A percentile compares a stretch with the other conserved stretches of the same genome.
Conservation (phyloP, 2,329 filamentous ascomycete genomes). For the Keithomyces neogunnii region DNA sequence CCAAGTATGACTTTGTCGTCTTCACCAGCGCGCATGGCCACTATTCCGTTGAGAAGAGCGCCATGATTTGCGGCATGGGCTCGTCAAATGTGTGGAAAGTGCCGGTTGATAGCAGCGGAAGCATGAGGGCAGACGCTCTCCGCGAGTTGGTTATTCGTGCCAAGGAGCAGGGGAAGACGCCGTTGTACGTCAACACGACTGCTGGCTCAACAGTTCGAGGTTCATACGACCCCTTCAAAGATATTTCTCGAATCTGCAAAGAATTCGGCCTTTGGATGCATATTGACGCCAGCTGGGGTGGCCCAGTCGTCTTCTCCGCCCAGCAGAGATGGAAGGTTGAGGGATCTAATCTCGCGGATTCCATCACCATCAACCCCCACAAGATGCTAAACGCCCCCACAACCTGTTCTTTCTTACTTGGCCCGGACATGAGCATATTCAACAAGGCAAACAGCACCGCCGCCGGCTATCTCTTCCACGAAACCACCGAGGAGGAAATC, state of each 20-base stretch:
- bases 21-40: conserved; percentile 89
- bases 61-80: conserved; percentile 83
- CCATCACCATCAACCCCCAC: conserved; percentile 84
- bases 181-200: conserved; percentile 92
- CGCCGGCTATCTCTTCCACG: conserved; percentile 80
- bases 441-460: conserved; percentile 77
- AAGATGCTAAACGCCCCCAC: conserved; percentile 93
- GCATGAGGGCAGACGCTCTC: conserved; percentile 62
- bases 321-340: conserved; percentile 54
- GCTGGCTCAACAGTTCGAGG: conserved; percentile 91
- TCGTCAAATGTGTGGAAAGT: conserved; percentile 64
- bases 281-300: conserved; percentile 88
- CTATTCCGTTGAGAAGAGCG: conserved; percentile 91
- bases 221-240: conserved; percentile 72
- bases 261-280: conserved; percentile 79
- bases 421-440: conserved; percentile 66
- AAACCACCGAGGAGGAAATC: conserved; percentile 46
- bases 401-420: conserved; percentile 84
- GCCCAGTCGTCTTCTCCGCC: conserved; percentile 69
- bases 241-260: conserved; percentile 62
- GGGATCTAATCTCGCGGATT: conserved; percentile 69
- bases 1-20: conserved; percentile 57
- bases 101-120: conserved; percentile 61
- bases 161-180: conserved; percentile 61
- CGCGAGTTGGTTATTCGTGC: conserved; percentile 53